Percentiles rank a stretch among this genome's conserved stretches.
Conservation (phyloP, 2,329 filamentous ascomycete species). For the Fusarium coffeatum region DNA sequence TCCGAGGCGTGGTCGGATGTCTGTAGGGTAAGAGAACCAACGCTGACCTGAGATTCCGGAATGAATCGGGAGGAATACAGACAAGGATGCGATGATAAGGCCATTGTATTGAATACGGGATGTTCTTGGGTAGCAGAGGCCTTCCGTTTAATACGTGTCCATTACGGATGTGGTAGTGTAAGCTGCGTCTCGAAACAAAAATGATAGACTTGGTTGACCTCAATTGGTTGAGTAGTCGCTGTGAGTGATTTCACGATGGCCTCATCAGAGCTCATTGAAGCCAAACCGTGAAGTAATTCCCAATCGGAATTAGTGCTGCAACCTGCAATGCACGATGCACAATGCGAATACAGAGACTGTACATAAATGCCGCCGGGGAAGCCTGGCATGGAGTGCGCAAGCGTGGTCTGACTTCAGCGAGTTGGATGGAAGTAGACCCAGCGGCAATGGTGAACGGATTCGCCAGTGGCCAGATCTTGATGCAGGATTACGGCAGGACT, state of each 20-base stretch:
- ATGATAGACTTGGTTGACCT: not conserved
- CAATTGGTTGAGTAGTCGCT: slow-evolving; percentile 14
- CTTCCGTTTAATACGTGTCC: slow-evolving; percentile 8
- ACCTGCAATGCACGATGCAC: slow-evolving; percentile 28
- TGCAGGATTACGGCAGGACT: slow-evolving; percentile 38
- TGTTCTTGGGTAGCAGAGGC: slow-evolving; percentile 4
- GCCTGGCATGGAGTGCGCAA: slow-evolving; percentile 32
- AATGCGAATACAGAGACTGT: slow-evolving; percentile 20
- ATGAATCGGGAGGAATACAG: slow-evolving; percentile 39
- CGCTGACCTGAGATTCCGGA: slow-evolving; percentile 33
- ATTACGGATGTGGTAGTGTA: slow-evolving; percentile 1
- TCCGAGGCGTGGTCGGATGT: not conserved
- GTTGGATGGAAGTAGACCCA: slow-evolving; percentile 36
- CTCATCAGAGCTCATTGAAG: slow-evolving; percentile 5
- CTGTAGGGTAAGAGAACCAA: slow-evolving; percentile 30
- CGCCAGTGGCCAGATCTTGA: slow-evolving; percentile 45
- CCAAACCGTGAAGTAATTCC: not conserved
- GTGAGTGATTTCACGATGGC: slow-evolving; percentile 1
- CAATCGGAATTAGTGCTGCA: slow-evolving; percentile 7
- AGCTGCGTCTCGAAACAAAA: slow-evolving; percentile 4
- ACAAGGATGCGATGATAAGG: slow-evolving; percentile 11
- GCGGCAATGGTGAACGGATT: slow-evolving; percentile 16
- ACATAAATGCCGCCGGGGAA: slow-evolving; percentile 31
- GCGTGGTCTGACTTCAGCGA: slow-evolving; percentile 41
- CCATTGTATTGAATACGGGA: slow-evolving; percentile 8